These are phyloP conservation scores for Stemphylium vesicarium DNA, from an alignment of 2,329 filamentous ascomycete species.

Conservation along the genomic window DNA sequence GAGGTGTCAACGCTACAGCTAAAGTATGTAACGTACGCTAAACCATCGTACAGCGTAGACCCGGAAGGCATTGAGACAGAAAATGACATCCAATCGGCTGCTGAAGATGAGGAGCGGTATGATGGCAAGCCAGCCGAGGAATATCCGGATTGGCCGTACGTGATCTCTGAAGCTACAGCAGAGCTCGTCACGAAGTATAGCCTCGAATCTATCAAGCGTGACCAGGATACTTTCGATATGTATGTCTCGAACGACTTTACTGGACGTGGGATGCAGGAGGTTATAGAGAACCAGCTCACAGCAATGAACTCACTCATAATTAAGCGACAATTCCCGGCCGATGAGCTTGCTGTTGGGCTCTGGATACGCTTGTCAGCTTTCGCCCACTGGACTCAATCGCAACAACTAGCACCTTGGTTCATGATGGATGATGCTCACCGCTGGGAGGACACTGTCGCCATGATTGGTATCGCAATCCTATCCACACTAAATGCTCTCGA, in stretches of 20 bases:
- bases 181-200: conserved; percentile 6
- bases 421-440: conserved; percentile 11
- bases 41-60: neutral
- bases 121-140: conserved; percentile 5
- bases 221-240: conserved; percentile 14
- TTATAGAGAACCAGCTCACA: conserved; percentile 9
- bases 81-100: neutral
- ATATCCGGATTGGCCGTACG: conserved; percentile 9
- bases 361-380: conserved; percentile 16
- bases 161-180: conserved; percentile 6
- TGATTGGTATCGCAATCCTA: conserved; percentile 16
- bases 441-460: conserved; percentile 5
- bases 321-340: conserved; percentile 1
- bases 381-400: conserved; percentile 8
- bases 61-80: neutral
- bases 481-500: conserved; percentile 18
- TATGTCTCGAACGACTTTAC: conserved; percentile 15
- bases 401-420: conserved; percentile 12
- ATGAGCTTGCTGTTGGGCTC: conserved; percentile 10
- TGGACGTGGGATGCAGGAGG: conserved; percentile 9
- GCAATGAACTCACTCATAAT: conserved; percentile 11
- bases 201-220: conserved; percentile 9
- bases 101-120: neutral
- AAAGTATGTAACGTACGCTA: conserved; percentile 1
- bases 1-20: conserved; percentile 1